Evolutionary conservation across 164 flowering plant genomes (phyloP).

Genomic region (Echeveria elegans): DNA sequence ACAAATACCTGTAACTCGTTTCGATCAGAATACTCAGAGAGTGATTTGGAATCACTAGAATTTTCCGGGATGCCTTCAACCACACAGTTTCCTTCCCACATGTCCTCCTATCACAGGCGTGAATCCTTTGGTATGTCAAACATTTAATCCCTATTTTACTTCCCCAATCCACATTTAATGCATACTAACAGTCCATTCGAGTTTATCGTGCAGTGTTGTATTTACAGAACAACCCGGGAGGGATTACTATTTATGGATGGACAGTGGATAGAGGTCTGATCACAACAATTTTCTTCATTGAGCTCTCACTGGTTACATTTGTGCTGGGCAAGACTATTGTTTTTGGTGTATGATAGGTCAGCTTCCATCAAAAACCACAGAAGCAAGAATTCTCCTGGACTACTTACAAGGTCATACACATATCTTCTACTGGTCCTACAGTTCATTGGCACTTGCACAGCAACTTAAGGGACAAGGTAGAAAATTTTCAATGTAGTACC

Average conservation of each 20-base stretch:
- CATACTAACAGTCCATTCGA: not conserved
- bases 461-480: too few species aligned
- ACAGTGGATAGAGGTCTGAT: conserved; percentile 60
- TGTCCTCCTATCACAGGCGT: conserved; percentile 68
- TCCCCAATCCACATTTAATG: not conserved
- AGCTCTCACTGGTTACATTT: conserved; percentile 58
- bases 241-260: conserved; percentile 84
- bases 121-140: conserved; percentile 66
- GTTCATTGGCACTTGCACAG: too few species aligned
- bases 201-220: conserved; percentile 49
- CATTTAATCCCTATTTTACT: not conserved
- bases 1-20: conserved; percentile 16
- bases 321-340: conserved; percentile 54
- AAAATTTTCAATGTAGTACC: too few species aligned
- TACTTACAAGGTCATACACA: too few species aligned
- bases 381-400: too few species aligned
- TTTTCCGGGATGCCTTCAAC: conserved; percentile 25
- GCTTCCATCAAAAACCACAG: not conserved
- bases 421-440: too few species aligned
- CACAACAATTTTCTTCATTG: conserved; percentile 61
- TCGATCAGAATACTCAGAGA: conserved; percentile 39
- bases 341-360: conserved; percentile 5
- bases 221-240: conserved; percentile 77
- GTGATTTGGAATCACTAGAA: conserved; percentile 75
- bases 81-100: conserved; percentile 41